phyloP scores from a whole-genome alignment of 2,329 filamentous ascomycete species.

The Clonostachys rhizophaga region DNA sequence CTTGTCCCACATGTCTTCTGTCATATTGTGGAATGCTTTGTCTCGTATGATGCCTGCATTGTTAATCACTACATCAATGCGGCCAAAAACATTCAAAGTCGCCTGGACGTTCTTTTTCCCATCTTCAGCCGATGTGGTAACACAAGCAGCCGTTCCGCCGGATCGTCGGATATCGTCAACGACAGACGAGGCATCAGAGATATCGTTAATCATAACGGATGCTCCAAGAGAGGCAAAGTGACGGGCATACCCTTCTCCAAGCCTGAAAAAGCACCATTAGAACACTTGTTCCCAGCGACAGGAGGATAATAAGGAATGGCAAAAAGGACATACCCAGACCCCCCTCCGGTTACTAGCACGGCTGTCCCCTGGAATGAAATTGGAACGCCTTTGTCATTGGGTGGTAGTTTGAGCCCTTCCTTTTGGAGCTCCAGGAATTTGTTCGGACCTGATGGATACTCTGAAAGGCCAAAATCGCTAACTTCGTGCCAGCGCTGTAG shows the following conservation, averaged over 20 bases:
- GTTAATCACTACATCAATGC: neutral
- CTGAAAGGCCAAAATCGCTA: too few species aligned
- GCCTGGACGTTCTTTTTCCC: neutral
- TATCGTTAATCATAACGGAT: slow-evolving; percentile 2
- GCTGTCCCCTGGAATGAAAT: slow-evolving; percentile 1
- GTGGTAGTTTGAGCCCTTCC: too few species aligned
- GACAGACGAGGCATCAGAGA: neutral
- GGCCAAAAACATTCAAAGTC: neutral
- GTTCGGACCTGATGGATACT: too few species aligned
- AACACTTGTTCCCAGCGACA: neutral
- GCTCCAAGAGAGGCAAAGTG: slow-evolving; percentile 2
- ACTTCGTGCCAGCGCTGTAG: too few species aligned
- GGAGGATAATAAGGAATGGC: neutral
- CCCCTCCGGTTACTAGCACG: slow-evolving; percentile 1
- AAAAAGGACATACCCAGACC: neutral
- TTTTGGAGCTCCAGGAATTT: too few species aligned
- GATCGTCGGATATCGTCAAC: neutral
- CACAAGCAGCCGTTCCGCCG: neutral
- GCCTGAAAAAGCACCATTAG: neutral
- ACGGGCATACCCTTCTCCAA: neutral
- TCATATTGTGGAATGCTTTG: slow-evolving; percentile 1
- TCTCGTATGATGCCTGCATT: slow-evolving; percentile 1
- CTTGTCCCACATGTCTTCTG: slow-evolving; percentile 1
- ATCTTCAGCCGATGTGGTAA: neutral
- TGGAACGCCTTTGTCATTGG: neutral